phyloP scores from a whole-genome alignment of 78 protist genomes.

The Capsaspora owczarzaki region DNA sequence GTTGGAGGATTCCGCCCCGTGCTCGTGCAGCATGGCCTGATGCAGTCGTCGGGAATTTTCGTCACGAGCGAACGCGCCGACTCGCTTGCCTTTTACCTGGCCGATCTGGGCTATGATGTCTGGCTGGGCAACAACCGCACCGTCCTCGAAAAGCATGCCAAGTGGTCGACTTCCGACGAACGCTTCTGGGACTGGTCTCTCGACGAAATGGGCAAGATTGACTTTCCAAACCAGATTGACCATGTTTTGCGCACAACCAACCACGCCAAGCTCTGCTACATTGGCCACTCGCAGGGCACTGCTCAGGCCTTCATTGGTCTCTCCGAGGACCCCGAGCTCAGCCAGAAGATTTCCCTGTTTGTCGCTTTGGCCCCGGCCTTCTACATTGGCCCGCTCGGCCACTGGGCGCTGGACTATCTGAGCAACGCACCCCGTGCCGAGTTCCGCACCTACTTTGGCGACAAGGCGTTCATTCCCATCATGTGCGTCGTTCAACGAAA shows the following conservation, averaged over 20 bases:
- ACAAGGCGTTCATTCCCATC: background rate
- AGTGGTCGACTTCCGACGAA: background rate
- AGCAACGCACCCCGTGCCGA: background rate
- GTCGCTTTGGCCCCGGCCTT: background rate
- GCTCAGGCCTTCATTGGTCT: background rate
- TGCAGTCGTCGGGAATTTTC: constrained; percentile 1
- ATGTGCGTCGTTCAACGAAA: background rate
- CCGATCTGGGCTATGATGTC: constrained; percentile 7
- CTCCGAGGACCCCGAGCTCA: background rate
- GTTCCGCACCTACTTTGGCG: background rate
- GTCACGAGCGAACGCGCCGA: background rate
- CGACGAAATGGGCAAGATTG: background rate
- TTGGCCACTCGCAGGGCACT: constrained; percentile 9
- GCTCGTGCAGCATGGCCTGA: background rate
- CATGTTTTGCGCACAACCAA: background rate
- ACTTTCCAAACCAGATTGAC: background rate
- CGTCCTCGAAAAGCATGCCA: background rate
- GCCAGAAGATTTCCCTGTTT: background rate
- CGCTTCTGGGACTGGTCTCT: constrained; percentile 1
- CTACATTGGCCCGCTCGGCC: background rate
- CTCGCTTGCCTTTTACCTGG: background rate
- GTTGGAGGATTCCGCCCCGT: background rate
- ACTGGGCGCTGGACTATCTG: background rate
- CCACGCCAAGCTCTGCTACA: background rate
- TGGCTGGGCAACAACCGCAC: constrained; percentile 7